Percentiles rank a stretch among this genome's conserved stretches.
Evolutionary conservation across 2,329 filamentous ascomycete genomes (phyloP).

Genomic region (Aspergillus novoparasiticus): DNA sequence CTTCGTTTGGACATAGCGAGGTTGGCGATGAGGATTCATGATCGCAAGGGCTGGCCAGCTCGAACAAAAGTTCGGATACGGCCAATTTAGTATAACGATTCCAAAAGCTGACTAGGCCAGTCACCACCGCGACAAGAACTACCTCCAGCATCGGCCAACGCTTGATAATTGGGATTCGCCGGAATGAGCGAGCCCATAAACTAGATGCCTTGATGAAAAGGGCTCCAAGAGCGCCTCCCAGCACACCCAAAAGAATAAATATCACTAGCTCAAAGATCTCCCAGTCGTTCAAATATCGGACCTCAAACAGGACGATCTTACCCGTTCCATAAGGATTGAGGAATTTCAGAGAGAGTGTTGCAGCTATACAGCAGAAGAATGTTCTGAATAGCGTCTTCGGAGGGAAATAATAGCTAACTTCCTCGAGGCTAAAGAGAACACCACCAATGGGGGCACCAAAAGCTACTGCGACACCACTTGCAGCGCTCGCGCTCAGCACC

Average conservation of each 20-base stretch:
- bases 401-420: conserved; percentile 95
- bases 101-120: conserved; percentile 88
- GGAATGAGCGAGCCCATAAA: conserved; percentile 86
- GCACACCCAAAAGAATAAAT: conserved; percentile 82
- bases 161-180: conserved; percentile 79
- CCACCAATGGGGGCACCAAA: conserved; percentile 91
- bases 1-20: conserved; percentile 75
- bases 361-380: conserved; percentile 95
- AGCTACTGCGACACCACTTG: conserved; percentile 88
- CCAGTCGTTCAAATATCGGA: conserved; percentile 89
- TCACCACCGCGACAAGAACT: conserved; percentile 79
- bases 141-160: conserved; percentile 84
- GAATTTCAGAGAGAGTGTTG: conserved; percentile 89
- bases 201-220: conserved; percentile 96
- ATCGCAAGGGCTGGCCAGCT: conserved; percentile 86
- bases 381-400: conserved; percentile 96
- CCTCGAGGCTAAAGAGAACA: conserved; percentile 89
- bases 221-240: conserved; percentile 83
- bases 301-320: conserved; percentile 96
- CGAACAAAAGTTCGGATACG: conserved; percentile 86
- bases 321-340: conserved; percentile 93
- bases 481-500: conserved; percentile 88
- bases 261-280: conserved; percentile 84
- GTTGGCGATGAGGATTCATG: conserved; percentile 63
- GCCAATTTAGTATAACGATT: conserved; percentile 86